Evolutionary conservation across 331 rosid species (phyloP).

Genomic region (Phaseolus coccineus): DNA sequence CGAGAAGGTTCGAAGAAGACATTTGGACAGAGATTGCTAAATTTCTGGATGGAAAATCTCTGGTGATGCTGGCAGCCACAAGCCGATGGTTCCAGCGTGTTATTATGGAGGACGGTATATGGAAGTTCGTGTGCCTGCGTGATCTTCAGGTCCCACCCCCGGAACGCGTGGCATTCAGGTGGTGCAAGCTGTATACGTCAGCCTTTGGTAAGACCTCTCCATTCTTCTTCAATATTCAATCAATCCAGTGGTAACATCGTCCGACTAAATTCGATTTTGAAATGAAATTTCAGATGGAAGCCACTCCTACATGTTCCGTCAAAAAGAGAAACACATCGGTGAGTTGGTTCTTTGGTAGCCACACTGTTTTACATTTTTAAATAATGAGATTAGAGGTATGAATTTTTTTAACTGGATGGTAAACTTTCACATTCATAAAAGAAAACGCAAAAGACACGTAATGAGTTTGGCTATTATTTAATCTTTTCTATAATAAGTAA

Average conservation of each 20-base stretch:
- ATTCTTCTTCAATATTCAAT: not conserved
- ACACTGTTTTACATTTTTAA: too few relatives aligned
- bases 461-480: too few relatives aligned
- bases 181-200: constrained; percentile 82
- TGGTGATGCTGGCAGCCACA: constrained; percentile 80
- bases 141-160: constrained; percentile 88
- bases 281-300: constrained; percentile 77
- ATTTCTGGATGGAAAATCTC: constrained; percentile 80
- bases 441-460: too few relatives aligned
- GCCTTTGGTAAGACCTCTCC: constrained; percentile 65
- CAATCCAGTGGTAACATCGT: not conserved
- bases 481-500: too few relatives aligned
- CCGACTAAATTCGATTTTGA: constrained; percentile 18
- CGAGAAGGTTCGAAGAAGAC: constrained; percentile 79
- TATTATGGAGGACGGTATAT: constrained; percentile 75
- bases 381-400: too few relatives aligned
- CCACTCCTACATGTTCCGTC: constrained; percentile 87
- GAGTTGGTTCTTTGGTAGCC: constrained; percentile 39
- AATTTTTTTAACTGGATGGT: too few relatives aligned
- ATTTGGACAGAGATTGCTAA: constrained; percentile 91
- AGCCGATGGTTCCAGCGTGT: constrained; percentile 77
- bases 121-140: constrained; percentile 81
- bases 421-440: too few relatives aligned
- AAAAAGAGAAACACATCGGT: constrained; percentile 91
- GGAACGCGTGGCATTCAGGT: constrained; percentile 62